These are phyloP conservation scores for Paraphaeosphaeria sporulosa DNA, from an alignment of 2,329 filamentous ascomycete species.

Conservation along the genomic window DNA sequence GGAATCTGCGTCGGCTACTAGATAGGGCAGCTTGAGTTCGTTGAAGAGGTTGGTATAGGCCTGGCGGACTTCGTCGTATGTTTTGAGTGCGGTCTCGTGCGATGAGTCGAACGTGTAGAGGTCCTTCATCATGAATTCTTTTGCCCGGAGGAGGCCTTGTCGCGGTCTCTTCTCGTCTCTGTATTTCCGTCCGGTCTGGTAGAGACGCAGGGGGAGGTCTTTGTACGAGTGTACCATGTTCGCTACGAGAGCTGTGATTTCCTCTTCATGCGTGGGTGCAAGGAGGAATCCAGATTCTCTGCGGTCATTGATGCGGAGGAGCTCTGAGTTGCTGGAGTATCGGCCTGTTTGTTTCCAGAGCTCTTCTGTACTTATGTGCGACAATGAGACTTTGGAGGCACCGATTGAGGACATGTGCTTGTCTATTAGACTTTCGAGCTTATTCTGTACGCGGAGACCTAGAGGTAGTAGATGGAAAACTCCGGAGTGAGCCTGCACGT, in stretches of 20 bases:
- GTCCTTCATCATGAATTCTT: constrained; percentile 98
- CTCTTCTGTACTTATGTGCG: constrained; percentile 82
- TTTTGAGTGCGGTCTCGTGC: constrained; percentile 72
- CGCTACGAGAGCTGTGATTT: constrained; percentile 84
- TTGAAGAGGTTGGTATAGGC: constrained; percentile 82
- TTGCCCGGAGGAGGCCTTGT: constrained; percentile 83
- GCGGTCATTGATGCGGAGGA: constrained; percentile 82
- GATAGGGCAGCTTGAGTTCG: constrained; percentile 81
- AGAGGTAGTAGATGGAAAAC: constrained; percentile 92
- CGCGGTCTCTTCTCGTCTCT: constrained; percentile 89
- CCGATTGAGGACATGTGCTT: constrained; percentile 85
- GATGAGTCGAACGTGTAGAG: constrained; percentile 91
- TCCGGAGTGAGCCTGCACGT: constrained; percentile 76
- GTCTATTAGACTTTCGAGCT: constrained; percentile 85
- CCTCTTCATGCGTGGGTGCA: constrained; percentile 94
- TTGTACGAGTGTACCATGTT: constrained; percentile 81
- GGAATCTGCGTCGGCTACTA: constrained; percentile 88
- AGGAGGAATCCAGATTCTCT: constrained; percentile 78
- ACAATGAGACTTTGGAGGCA: constrained; percentile 82
- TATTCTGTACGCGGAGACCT: constrained; percentile 85
- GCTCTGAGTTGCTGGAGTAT: constrained; percentile 78
- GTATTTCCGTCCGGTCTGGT: constrained; percentile 94
- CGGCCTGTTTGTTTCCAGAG: constrained; percentile 87
- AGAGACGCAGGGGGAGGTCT: constrained; percentile 83
- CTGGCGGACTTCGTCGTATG: constrained; percentile 76